Evolutionary conservation across 2,329 filamentous ascomycete genomes (phyloP), one percentile per base, ranked within the genome.

Genomic region (Cryphonectria carpinicola): DNA sequence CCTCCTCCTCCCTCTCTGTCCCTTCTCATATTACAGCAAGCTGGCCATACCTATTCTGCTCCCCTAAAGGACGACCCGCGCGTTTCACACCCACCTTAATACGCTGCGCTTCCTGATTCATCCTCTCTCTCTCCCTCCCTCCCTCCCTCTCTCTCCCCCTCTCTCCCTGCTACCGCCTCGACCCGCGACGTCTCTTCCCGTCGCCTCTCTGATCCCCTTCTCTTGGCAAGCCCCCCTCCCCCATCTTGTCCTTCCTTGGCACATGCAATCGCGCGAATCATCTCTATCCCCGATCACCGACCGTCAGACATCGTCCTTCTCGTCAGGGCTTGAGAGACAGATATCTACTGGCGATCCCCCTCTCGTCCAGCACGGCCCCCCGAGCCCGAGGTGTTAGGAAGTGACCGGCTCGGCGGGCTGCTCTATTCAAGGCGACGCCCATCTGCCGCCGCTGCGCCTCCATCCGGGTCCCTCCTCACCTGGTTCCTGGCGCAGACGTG

Each of bases 241-340:
- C 71, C 72, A 73, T 72, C 74, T 71, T 71, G 70, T 73, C 73
- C 66, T 72, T 76, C 76, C 77, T 78, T 78, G 77, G 77, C 77
- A 77, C 75, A 77, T 77, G 77, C 77, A 77, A 76, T 70, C 72
- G 72, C 70, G 69, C 66, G 58, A 41, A 41, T 54, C 56, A 35
- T 52, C 54, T n/a, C 17, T 17, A 39, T 58, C 4, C 28, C 58
- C 56, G 56, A 68, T 46, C 52, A 68, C 58, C 35, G 43, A 46
- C 54, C 28, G 25, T 49, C 65, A 25, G 10, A 37, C 13, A 19
- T 62, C 54, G 73, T 58, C 49, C 19, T 32, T 32, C 32, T n/a
- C 41, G 28, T 43, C 56, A 60, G 37, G 37, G 11, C 28, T 49
- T 37, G 49, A 41, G 41, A 73, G 67, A 66, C 66, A 70, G 69